These are phyloP conservation scores for Brachypodium distachyon DNA, from an alignment of 202 grass and related monocot species.

Conservation along the genomic window DNA sequence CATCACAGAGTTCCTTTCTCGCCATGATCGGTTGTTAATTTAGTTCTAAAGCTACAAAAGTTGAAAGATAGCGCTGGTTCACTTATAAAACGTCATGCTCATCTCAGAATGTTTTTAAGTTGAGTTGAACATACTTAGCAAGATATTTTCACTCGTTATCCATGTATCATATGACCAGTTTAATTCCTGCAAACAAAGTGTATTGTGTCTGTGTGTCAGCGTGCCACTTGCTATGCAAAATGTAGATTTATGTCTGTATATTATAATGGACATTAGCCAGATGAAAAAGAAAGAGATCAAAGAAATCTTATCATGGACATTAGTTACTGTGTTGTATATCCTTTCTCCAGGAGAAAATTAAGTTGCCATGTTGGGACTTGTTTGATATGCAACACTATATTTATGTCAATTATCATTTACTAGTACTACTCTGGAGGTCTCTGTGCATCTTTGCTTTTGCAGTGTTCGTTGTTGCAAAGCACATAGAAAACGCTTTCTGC, in stretches of 20 bases:
- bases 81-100: neutral
- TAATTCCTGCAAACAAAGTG: neutral
- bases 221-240: neutral
- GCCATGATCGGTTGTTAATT: conserved; percentile 20
- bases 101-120: conserved; percentile 34
- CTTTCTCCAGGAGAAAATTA: neutral
- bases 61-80: neutral
- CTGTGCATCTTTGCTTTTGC: neutral
- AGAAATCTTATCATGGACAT: neutral
- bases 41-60: neutral
- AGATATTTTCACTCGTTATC: conserved; percentile 15
- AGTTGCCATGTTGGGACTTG: neutral
- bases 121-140: too few relatives aligned
- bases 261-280: too few relatives aligned
- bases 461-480: neutral
- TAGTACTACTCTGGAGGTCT: neutral
- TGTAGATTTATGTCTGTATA: neutral
- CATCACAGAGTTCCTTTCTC: conserved; percentile 53
- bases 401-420: neutral
- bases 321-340: neutral
- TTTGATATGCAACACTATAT: neutral
- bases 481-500: neutral
- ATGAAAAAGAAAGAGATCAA: neutral
- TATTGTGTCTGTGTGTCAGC: neutral
- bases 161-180: too few relatives aligned